Evolutionary conservation across 106 monocot genomes (phyloP), one percentile per base, ranked within the genome.

Genomic region (Allium sativum): DNA sequence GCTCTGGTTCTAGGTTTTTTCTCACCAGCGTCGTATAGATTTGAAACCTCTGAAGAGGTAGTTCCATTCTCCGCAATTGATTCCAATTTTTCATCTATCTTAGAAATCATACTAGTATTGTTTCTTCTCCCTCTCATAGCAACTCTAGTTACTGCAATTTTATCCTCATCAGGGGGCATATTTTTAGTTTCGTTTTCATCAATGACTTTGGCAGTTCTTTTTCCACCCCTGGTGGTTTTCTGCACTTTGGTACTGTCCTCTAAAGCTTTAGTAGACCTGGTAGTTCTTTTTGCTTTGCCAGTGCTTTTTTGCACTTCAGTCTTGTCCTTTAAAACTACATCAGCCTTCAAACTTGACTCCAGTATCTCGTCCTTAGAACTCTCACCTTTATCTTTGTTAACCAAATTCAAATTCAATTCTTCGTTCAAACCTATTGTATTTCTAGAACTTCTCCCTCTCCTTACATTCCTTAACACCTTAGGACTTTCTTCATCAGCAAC

Each of bases 91-190:
- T 56, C 64, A 3, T 70, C 62, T 21, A 18, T 22, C 6, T 64
- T 64, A 12, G 48, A 65, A 52, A 52, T n/a, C 48, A 40, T 65
- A 11, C 3, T 65, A 71, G 48, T 75, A 40, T 18, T 62, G 55
- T 64, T 60, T 78, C 76, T 65, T 65, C 52, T 16, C 64, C 51
- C 64, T 45, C 51, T 53, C 56, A 10, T 19, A 48, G 12, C 68
- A 46, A 21, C 64, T 46, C 61, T 76, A 65, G 48, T 31, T 68
- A 62, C 18, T 4, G 7, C 12, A 16, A 40, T 63, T 48, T 22
- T 40, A 61, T 56, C 55, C 52, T 72, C 67, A 45, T 64, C 45
- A 48, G 19, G 42, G 31, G 31, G 5, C 31, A 31, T 31, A 31
- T 31, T 31, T 31, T 31, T 2, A 31, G 31, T 31, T 31, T 31